Evolutionary conservation across 108 stramenopile genomes (phyloP), one percentile per base, ranked within the genome.

Genomic region (Skeletonema tropicum): DNA sequence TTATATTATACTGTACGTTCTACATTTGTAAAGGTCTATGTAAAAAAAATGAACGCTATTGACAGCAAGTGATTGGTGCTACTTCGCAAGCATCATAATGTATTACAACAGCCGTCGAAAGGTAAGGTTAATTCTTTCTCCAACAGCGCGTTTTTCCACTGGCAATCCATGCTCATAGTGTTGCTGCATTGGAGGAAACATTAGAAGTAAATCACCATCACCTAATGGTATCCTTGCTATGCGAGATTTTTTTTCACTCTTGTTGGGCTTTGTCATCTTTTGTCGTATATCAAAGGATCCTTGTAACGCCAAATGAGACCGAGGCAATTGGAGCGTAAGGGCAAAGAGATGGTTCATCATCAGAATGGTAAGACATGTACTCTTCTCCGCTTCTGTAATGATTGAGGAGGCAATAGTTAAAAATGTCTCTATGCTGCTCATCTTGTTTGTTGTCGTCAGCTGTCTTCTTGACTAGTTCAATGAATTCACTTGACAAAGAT

Each of bases 141-240:
- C 79, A 29, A 25, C 52, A 41, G 65, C 70, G 25, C 68, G 68
- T 31, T 76, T 80, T 49, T 80, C 74, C 0, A 75, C 75, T 29
- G 79, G 77, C 36, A 79, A 33, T 32, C 57, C 33, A 68, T 79
- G 77, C 52, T 79, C 77, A 52, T 72, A 79, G 38, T 79, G 12
- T 3, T 58, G 13, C 62, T 79, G 77, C 77, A 79, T 79, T n/a
- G 77, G 77, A 71, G 65, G 70, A 26, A 79, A 68, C 77, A 79
- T 79, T 0, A 79, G 49, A 1, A 79, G 71, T 21, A 79, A 52
- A 41, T 79, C 77, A 0, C 77, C 77, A 68, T 79, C 77, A 1
- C 77, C 71, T 0, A 79, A 57, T 61, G 70, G 57, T 39, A 72
- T 62, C 57, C 77, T 71, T 21, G 64, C 71, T 60, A 72, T n/a